phyloP scores from a whole-genome alignment of 2,329 filamentous ascomycete species.

The Pseudopyrenochaeta lycopersici region DNA sequence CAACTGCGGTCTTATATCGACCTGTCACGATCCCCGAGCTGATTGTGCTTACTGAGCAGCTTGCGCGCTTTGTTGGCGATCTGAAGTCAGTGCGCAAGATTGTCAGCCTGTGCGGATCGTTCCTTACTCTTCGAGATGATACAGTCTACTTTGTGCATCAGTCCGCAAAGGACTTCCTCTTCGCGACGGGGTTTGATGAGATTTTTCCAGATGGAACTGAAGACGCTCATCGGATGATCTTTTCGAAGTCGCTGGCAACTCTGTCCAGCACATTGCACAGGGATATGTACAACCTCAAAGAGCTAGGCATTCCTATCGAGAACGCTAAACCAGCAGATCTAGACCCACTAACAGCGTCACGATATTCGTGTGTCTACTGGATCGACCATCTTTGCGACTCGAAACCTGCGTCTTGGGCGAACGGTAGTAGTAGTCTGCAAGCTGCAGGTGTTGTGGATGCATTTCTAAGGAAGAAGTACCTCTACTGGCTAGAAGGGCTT shows the following conservation, averaged over 20 bases:
- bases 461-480: no score
- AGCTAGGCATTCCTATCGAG: conserved; percentile 22
- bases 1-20: conserved; percentile 42
- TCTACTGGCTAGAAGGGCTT: no score
- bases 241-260: conserved; percentile 40
- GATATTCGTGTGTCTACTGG: conserved; percentile 38
- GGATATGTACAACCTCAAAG: conserved; percentile 34
- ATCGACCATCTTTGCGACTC: conserved; percentile 43
- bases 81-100: conserved; percentile 16
- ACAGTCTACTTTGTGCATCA: no score
- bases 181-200: conserved; percentile 15
- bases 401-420: no score
- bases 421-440: no score
- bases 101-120: no score
- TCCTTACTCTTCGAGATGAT: no score
- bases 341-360: conserved; percentile 34
- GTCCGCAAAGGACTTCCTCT: no score
- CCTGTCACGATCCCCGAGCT: conserved; percentile 52
- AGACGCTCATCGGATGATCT: conserved; percentile 21
- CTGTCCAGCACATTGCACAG: no score
- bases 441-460: conserved; percentile 6
- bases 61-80: conserved; percentile 13
- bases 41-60: conserved; percentile 22
- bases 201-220: conserved; percentile 42
- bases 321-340: conserved; percentile 26